These are phyloP conservation scores for Umbelopsis isabellina DNA, from an alignment of 192 early-diverging fungal genomes.

Conservation along the genomic window DNA sequence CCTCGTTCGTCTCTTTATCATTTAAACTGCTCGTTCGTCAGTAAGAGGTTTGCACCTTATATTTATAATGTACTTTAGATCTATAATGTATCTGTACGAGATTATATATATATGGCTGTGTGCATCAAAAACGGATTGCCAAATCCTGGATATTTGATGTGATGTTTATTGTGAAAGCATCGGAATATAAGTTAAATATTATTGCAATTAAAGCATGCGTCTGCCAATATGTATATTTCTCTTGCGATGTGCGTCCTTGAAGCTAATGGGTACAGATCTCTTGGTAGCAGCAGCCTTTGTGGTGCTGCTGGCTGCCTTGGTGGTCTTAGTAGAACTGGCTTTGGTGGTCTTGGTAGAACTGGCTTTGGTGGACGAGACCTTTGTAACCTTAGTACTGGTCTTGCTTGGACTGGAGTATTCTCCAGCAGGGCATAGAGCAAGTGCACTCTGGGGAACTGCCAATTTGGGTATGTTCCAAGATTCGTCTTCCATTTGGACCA, in stretches of 20 bases:
- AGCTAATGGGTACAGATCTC: neutral
- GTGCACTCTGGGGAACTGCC: neutral
- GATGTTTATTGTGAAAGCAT: too few relatives aligned
- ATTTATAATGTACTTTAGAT: too few relatives aligned
- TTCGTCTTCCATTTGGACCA: slow-evolving; percentile 32
- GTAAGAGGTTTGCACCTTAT: too few relatives aligned
- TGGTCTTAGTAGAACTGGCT: neutral
- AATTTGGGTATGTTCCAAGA: slow-evolving; percentile 3
- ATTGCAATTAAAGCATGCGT: neutral
- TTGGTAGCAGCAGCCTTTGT: neutral
- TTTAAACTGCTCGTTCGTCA: too few relatives aligned
- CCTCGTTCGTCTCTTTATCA: neutral
- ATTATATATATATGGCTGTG: too few relatives aligned
- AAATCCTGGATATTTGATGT: too few relatives aligned
- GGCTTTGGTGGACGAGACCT: neutral
- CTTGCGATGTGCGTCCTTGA: slow-evolving; percentile 13
- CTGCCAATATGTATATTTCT: neutral
- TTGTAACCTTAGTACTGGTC: neutral
- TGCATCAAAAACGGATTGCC: too few relatives aligned
- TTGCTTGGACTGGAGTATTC: neutral
- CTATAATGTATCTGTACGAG: too few relatives aligned
- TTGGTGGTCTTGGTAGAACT: neutral
- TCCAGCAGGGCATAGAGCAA: slow-evolving; percentile 10
- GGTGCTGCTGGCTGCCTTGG: neutral
- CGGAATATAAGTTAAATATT: too few relatives aligned